phyloP scores from a whole-genome alignment of 805 yeast species.

The Candida sithepensis region DNA sequence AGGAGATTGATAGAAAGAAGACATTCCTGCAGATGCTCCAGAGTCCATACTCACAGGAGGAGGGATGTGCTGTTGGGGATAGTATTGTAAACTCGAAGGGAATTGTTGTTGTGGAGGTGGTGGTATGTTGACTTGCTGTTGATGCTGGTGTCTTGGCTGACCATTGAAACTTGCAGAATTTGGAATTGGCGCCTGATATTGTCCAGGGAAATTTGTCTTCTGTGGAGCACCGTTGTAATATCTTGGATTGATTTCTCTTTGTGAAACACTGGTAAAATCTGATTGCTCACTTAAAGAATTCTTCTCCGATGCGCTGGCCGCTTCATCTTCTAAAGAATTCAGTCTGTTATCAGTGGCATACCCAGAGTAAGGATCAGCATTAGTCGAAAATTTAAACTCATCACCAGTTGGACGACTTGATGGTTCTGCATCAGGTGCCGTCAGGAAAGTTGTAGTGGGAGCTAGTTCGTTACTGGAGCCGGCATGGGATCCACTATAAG shows the following conservation, averaged over 20 bases:
- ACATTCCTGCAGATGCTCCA: conserved; percentile 4
- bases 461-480: not conserved
- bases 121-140: conserved; percentile 6
- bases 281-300: conserved; percentile 40
- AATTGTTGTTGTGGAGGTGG: conserved; percentile 15
- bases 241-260: conserved; percentile 65
- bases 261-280: conserved; percentile 76
- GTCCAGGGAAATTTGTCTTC: conserved; percentile 23
- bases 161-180: not conserved
- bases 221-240: conserved; percentile 38
- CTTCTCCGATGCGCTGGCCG: conserved; percentile 7
- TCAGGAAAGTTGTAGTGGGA: not conserved
- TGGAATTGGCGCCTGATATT: conserved; percentile 2
- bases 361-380: conserved; percentile 2
- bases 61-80: conserved; percentile 25
- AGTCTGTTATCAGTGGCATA: conserved; percentile 14
- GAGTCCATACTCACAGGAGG: conserved; percentile 9
- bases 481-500: conserved; percentile 4
- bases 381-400: not conserved
- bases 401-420: not conserved
- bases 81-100: conserved; percentile 21
- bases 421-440: not conserved
- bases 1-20: conserved; percentile 9
- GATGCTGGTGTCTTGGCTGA: not conserved
- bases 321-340: conserved; percentile 3